Evolutionary conservation across 768 basidiomycete genomes (phyloP), one percentile per base, ranked within the genome.

Genomic region (Phlebiopsis flavidoalba): DNA sequence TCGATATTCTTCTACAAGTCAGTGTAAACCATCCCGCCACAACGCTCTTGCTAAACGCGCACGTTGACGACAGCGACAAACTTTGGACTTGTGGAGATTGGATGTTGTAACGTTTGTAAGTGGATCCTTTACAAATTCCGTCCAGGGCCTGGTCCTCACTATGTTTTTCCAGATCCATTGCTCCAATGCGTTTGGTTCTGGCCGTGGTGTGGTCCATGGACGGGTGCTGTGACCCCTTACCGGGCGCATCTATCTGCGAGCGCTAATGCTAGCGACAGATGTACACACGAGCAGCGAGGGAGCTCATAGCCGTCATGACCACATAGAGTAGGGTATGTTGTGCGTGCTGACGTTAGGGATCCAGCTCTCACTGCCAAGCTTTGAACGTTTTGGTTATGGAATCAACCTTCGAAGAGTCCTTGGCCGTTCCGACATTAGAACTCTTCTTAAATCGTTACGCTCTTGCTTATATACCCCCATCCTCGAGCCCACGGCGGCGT

Each of bases 251-350:
- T 19, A 15, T 46, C 22, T 36, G 54, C 58, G 14, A 51, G 40
- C n/a, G n/a, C 49, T 56, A 21, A 51, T 59, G 33, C 46, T 61
- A n/a, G 10, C 52, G 17, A 43, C 43, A 92, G 88, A 73, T 93
- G 68, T 93, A 88, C 69, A 84, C 84, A n/a, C 83, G 78, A 26
- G n/a, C n/a, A 70, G 73, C 24, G 90, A n/a, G 91, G 8, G 80
- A 69, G 6, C 74, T 93, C 12, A 79, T 92, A 24, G 91, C 90
- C n/a, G 83, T 89, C 12, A 85, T 83, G 31, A 83, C 87, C n/a
- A 24, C 91, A 93, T 69, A 91, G 93, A 75, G 91, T 91, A 6
- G 87, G n/a, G n/a, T n/a, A n/a, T n/a, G n/a, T 91, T 8, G 77
- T 90, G 46, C 81, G 89, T 46, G 85, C 68, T n/a, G 63, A 65